Evolutionary conservation across 331 rosid genomes (phyloP).

Genomic region (Arachis monticola): DNA sequence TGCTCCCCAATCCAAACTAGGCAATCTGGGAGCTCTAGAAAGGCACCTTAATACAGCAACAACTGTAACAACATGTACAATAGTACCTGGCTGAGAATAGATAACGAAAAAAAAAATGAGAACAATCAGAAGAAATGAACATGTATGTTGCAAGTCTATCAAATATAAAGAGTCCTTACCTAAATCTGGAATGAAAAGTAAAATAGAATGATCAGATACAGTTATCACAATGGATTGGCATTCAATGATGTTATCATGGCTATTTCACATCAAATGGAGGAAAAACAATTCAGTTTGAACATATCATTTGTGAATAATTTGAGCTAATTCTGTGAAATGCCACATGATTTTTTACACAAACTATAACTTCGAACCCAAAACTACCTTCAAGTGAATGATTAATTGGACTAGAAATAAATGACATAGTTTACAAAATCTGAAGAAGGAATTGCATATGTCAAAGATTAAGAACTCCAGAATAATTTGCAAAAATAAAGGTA

Average conservation of each 20-base stretch:
- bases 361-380: neutral
- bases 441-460: neutral
- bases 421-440: neutral
- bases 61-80: slow-evolving; percentile 47
- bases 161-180: too few species aligned
- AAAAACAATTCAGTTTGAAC: slow-evolving; percentile 12
- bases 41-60: slow-evolving; percentile 76
- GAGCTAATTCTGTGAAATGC: neutral
- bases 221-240: neutral
- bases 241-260: neutral
- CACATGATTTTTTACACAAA: slow-evolving; percentile 1
- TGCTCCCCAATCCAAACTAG: slow-evolving; percentile 87
- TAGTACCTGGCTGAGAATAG: slow-evolving; percentile 57
- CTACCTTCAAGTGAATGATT: neutral
- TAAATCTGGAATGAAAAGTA: too few species aligned
- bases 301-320: slow-evolving; percentile 3
- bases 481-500: slow-evolving; percentile 32
- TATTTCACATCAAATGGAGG: neutral
- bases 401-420: neutral
- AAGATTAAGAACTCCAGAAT: slow-evolving; percentile 17
- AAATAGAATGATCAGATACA: neutral
- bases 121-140: slow-evolving; percentile 28
- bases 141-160: too few species aligned
- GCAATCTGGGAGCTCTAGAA: slow-evolving; percentile 92
- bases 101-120: slow-evolving; percentile 35